A percentile compares a stretch with the other conserved stretches of the same genome.
These are phyloP conservation scores for rapeseed (Brassica napus) DNA, from an alignment of 345 rosid genomes.

Conservation along the genomic window Da-Ae NC_063440.1:27643501-27644000, in stretches of 20 bases:
- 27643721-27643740: slow-evolving; percentile 35
- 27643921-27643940: not conserved
- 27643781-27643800: slow-evolving; percentile 29
- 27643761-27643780: slow-evolving; percentile 40
- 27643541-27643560: slow-evolving; percentile 61
- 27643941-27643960: slow-evolving; percentile 17
- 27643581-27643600: slow-evolving; percentile 38
- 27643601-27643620: slow-evolving; percentile 53
- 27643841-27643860: not conserved
- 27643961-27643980: slow-evolving; percentile 32
- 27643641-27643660: slow-evolving; percentile 59
- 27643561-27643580: slow-evolving; percentile 70
- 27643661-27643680: slow-evolving; percentile 22
- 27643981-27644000: slow-evolving; percentile 26
- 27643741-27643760: slow-evolving; percentile 31
- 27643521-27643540: slow-evolving; percentile 56
- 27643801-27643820: slow-evolving; percentile 22
- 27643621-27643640: slow-evolving; percentile 60
- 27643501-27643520: slow-evolving; percentile 55
- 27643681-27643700: slow-evolving; percentile 29
- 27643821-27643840: slow-evolving; percentile 11
- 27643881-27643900: slow-evolving; percentile 11
- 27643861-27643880: not conserved
- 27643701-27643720: slow-evolving; percentile 44
- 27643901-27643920: not conserved